Percentiles rank a stretch among this genome's conserved stretches.
These are phyloP conservation scores for Alternaria sp. DNA, from an alignment of 2,329 filamentous ascomycete genomes.

Conservation along the genomic window DNA sequence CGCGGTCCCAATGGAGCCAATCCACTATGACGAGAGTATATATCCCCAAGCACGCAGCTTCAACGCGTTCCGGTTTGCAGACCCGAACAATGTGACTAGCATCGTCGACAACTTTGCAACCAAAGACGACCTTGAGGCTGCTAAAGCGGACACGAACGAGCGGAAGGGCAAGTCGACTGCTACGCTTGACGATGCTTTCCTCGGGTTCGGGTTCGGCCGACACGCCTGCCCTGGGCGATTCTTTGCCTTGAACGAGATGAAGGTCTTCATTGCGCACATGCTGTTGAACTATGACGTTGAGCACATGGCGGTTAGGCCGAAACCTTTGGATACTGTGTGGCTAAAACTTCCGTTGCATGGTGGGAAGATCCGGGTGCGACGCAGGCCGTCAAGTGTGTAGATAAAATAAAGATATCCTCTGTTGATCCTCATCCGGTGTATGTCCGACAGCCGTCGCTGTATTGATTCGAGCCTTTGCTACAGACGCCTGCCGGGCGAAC, in stretches of 20 bases:
- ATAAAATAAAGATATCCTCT: background rate
- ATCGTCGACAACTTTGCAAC: conserved; percentile 19
- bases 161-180: conserved; percentile 21
- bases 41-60: conserved; percentile 20
- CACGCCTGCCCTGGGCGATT: conserved; percentile 22
- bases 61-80: conserved; percentile 22
- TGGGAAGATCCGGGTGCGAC: conserved; percentile 8
- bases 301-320: conserved; percentile 15
- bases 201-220: conserved; percentile 23
- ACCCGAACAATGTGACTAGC: conserved; percentile 13
- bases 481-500: background rate
- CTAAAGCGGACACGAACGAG: conserved; percentile 1
- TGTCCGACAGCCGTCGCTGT: background rate
- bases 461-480: background rate
- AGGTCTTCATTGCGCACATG: conserved; percentile 24
- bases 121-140: conserved; percentile 16
- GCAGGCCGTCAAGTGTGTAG: background rate
- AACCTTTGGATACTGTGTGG: conserved; percentile 19
- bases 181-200: conserved; percentile 22
- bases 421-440: background rate
- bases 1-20: conserved; percentile 20
- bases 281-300: conserved; percentile 22
- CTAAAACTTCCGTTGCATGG: conserved; percentile 15
- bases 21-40: conserved; percentile 17
- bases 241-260: conserved; percentile 26